Evolutionary conservation across 768 basidiomycete species (phyloP).

Genomic region (Symmetrospora coprosmae): DNA sequence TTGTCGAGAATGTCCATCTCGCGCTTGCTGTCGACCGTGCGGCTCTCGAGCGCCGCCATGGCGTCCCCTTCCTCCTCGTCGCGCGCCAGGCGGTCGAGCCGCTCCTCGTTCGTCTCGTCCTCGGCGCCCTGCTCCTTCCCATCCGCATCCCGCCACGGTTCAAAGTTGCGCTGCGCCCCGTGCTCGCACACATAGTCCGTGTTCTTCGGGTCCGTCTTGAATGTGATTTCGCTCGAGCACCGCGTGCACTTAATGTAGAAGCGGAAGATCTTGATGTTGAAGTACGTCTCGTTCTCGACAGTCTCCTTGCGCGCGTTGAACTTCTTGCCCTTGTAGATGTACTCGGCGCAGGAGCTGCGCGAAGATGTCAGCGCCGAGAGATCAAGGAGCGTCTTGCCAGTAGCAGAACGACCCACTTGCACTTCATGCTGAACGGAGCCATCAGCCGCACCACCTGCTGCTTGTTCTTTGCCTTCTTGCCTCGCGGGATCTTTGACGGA

Average conservation of each 20-base stretch:
- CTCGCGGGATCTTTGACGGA: constrained; percentile 82
- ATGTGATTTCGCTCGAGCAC: constrained; percentile 96
- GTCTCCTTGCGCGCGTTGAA: constrained; percentile 99
- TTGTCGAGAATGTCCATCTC: constrained; percentile 99
- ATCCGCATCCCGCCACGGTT: constrained; percentile 79
- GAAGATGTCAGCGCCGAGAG: not conserved
- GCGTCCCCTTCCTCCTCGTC: constrained; percentile 66
- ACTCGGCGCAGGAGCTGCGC: constrained; percentile 91
- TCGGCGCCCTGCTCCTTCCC: too few species aligned
- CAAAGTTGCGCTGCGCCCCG: constrained; percentile 92
- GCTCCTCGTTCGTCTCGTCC: constrained; percentile 47
- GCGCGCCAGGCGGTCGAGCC: constrained; percentile 69
- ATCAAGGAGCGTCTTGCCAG: not conserved
- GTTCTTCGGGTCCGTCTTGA: constrained; percentile 98
- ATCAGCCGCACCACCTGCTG: constrained; percentile 97
- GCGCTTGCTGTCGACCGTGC: constrained; percentile 78
- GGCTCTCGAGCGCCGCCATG: constrained; percentile 91
- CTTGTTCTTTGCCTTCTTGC: constrained; percentile 79
- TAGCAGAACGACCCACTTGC: constrained; percentile 39
- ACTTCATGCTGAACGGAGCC: constrained; percentile 93
- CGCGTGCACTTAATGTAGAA: constrained; percentile 50
- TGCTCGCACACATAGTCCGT: constrained; percentile 88
- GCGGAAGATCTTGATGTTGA: constrained; percentile 65
- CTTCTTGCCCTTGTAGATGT: constrained; percentile 98
- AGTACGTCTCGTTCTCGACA: constrained; percentile 90